Evolutionary conservation across 768 basidiomycete species (phyloP), one percentile per base, ranked within the genome.

Genomic region (Amanita inopinata): DNA sequence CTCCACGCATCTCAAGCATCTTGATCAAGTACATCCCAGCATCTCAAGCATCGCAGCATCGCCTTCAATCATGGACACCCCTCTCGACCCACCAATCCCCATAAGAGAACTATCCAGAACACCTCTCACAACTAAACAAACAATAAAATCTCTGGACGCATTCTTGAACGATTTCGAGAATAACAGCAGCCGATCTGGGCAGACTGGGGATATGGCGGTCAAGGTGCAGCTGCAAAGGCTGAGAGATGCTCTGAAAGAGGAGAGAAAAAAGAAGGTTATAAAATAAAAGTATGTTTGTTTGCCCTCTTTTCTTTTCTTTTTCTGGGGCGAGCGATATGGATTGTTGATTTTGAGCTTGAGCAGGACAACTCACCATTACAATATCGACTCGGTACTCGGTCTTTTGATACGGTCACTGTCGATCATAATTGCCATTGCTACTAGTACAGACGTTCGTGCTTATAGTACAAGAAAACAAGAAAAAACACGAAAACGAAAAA

Each of bases 161-260:
- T 80, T 78, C 47, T 48, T 79, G 33, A 59, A 62, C 18, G 68
- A 77, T 40, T 71, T 76, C 47, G 64, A 72, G 49, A 56, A 60
- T 3, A 63, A 73, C 14, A 69, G 65, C 40, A 58, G 37, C 25
- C 60, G 65, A 3, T 62, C 68, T 12, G 59, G 69, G 0, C 71
- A 75, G 42, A 70, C 74, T 7, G 68, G 70, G 2, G 74, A 74
- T 47, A 66, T 69, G 0, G 67, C 76, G 3, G 73, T 76, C 34
- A 76, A 69, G 0, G 75, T 76, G 3, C 78, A 79, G 51, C 61
- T 80, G 15, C 69, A 73, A 53, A 80, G 80, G 54, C 57, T 80
- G 38, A 62, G 62, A 33, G 63, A 64, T 39, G 74, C 77, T 3
- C 53, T 79, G 46, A 65, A 66, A 38, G 73, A 76, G 46, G 69